Evolutionary conservation across 148 eudicot species (phyloP).

Genomic region (Silene uniflora): DNA sequence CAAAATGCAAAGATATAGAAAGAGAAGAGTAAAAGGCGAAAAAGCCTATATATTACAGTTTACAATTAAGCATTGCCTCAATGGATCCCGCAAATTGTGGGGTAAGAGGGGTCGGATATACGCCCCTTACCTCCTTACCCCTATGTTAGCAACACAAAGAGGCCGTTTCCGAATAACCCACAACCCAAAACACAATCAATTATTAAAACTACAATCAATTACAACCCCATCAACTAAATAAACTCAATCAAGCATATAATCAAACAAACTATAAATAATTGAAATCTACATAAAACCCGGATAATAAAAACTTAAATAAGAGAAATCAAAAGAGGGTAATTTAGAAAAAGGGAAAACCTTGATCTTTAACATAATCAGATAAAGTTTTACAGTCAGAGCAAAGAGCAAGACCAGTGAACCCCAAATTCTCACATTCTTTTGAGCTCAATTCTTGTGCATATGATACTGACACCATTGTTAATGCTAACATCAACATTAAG

Average conservation of each 20-base stretch:
- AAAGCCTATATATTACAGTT: not conserved
- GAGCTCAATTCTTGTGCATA: slow-evolving; percentile 53
- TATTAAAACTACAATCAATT: not conserved
- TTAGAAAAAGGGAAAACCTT: slow-evolving; percentile 37
- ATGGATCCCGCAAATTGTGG: too few relatives aligned
- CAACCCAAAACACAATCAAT: not conserved
- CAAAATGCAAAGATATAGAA: too few relatives aligned
- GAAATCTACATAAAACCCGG: not conserved
- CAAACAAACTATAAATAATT: not conserved
- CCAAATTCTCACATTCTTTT: slow-evolving; percentile 70
- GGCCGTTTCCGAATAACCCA: not conserved
- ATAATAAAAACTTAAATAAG: not conserved
- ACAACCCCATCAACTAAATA: not conserved
- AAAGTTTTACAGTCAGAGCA: slow-evolving; percentile 87
- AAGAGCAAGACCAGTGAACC: slow-evolving; percentile 81
- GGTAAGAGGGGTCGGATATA: too few relatives aligned
- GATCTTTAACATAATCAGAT: slow-evolving; percentile 74
- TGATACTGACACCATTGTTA: slow-evolving; percentile 17
- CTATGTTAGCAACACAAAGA: too few relatives aligned
- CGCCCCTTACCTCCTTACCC: too few relatives aligned
- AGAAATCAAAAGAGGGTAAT: not conserved
- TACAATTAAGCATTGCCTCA: not conserved
- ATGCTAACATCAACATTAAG: not conserved
- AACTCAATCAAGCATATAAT: not conserved
- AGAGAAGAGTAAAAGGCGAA: too few relatives aligned